These are phyloP conservation scores for Chlorella sp. DNA, from an alignment of 139 green algal species.

Conservation along the genomic window DNA sequence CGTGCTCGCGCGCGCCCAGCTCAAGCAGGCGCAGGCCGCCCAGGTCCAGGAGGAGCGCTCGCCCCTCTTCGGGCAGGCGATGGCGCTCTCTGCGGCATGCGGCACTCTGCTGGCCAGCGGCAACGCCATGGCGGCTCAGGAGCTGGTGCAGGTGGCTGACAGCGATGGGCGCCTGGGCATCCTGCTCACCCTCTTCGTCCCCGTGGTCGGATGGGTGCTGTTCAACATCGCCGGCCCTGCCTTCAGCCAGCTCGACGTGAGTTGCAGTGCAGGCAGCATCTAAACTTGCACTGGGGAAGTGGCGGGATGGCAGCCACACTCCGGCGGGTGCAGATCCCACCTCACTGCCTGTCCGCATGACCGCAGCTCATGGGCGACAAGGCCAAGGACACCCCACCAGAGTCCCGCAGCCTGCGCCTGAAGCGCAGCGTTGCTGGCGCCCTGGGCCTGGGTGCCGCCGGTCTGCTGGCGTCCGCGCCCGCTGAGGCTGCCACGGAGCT, in stretches of 20 bases:
- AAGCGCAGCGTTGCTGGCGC: slow-evolving; percentile 12
- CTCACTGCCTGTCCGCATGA: not conserved
- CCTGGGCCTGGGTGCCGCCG: slow-evolving; percentile 32
- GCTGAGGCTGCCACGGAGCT: slow-evolving; percentile 68
- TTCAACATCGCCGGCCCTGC: slow-evolving; percentile 70
- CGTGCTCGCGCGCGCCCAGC: no score
- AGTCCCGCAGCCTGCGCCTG: not conserved
- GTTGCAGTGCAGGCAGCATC: not conserved
- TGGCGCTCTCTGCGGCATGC: no score
- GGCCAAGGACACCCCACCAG: not conserved
- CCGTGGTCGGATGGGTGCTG: slow-evolving; percentile 55
- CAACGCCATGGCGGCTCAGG: slow-evolving; percentile 38
- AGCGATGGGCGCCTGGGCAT: slow-evolving; percentile 52
- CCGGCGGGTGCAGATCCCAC: slow-evolving; percentile 35
- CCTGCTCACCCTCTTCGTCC: slow-evolving; percentile 39
- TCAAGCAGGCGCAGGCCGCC: no score
- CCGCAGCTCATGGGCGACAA: not conserved
- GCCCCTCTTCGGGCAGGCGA: no score
- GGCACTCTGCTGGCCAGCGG: not conserved
- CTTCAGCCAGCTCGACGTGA: slow-evolving; percentile 49
- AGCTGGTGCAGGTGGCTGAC: slow-evolving; percentile 65
- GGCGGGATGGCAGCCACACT: slow-evolving; percentile 30
- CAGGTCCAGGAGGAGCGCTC: no score
- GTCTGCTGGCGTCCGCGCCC: slow-evolving; percentile 30
- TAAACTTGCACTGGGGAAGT: not conserved